A percentile compares a stretch with the other conserved stretches of the same genome.
phyloP scores from a whole-genome alignment of 2,329 filamentous ascomycete genomes.

The Fusarium sp. region DNA sequence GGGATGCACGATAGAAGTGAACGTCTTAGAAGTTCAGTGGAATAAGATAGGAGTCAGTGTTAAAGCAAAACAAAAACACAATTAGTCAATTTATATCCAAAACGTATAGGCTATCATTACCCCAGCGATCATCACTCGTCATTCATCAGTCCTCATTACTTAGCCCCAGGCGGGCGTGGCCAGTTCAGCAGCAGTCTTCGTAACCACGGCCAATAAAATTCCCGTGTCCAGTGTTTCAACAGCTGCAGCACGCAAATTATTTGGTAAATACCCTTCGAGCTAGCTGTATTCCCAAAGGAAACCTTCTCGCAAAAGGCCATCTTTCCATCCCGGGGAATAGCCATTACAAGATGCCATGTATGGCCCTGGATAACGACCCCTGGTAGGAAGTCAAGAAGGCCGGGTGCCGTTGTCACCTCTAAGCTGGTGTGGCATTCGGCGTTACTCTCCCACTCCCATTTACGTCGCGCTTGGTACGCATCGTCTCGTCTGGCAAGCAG shows the following conservation, averaged over 20 bases:
- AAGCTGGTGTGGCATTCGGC: not conserved
- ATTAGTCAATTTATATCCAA: not conserved
- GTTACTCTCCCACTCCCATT: not conserved
- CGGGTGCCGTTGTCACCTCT: not conserved
- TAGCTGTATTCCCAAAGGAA: constrained; percentile 3
- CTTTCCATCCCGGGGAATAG: not conserved
- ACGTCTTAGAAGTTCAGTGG: not conserved
- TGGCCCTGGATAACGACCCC: constrained; percentile 1
- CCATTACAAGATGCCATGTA: constrained; percentile 4
- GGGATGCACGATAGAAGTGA: not conserved
- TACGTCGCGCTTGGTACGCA: not conserved
- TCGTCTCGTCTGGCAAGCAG: not conserved
- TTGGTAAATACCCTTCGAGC: constrained; percentile 9
- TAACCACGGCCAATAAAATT: constrained; percentile 19
- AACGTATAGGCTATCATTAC: not conserved
- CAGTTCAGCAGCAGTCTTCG: not conserved
- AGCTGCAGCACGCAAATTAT: constrained; percentile 9
- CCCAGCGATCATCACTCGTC: not conserved
- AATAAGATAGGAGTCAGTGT: not conserved
- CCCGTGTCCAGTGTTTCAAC: not conserved
- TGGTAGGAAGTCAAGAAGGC: not conserved
- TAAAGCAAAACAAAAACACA: not conserved
- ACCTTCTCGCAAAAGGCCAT: not conserved
- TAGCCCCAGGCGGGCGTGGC: not conserved
- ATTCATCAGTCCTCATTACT: not conserved